These are phyloP conservation scores for Globisporangium viniferum DNA, from an alignment of 352 stramenopile genomes.

Conservation along the genomic window DNA sequence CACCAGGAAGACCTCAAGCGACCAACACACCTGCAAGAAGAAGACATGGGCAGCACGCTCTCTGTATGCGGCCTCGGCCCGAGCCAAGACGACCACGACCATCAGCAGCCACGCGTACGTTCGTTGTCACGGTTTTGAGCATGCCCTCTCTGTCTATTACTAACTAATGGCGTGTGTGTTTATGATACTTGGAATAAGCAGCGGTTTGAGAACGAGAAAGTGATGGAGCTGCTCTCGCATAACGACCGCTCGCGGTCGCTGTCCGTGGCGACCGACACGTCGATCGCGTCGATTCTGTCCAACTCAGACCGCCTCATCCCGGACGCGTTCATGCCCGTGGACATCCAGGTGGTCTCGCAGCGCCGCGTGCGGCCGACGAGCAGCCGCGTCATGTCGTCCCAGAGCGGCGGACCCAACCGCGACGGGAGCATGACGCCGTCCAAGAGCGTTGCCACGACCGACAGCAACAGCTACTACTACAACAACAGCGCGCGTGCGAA, in stretches of 20 bases:
- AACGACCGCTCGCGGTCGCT: slow-evolving; percentile 32
- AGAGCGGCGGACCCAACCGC: slow-evolving; percentile 10
- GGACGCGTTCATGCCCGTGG: slow-evolving; percentile 50
- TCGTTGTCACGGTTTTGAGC: background rate
- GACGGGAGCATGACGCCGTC: slow-evolving; percentile 18
- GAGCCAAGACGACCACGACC: slow-evolving; percentile 13
- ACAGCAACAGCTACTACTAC: slow-evolving; percentile 19
- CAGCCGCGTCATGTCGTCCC: slow-evolving; percentile 13
- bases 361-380: slow-evolving; percentile 30
- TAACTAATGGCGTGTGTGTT: background rate
- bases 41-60: slow-evolving; percentile 30
- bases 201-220: slow-evolving; percentile 21
- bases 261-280: slow-evolving; percentile 42
- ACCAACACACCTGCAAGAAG: background rate
- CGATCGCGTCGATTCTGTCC: slow-evolving; percentile 58
- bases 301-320: slow-evolving; percentile 57
- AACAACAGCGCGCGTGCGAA: slow-evolving; percentile 16
- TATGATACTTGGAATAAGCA: slow-evolving; percentile 1
- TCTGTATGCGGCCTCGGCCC: slow-evolving; percentile 39
- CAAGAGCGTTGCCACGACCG: slow-evolving; percentile 13
- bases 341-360: slow-evolving; percentile 66
- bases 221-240: slow-evolving; percentile 25
- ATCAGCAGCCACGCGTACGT: slow-evolving; percentile 24
- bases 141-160: background rate
- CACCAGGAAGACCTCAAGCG: background rate